phyloP scores from a whole-genome alignment of 495 filamentous ascomycete species.

The Talaromyces nanjingensis region DNA sequence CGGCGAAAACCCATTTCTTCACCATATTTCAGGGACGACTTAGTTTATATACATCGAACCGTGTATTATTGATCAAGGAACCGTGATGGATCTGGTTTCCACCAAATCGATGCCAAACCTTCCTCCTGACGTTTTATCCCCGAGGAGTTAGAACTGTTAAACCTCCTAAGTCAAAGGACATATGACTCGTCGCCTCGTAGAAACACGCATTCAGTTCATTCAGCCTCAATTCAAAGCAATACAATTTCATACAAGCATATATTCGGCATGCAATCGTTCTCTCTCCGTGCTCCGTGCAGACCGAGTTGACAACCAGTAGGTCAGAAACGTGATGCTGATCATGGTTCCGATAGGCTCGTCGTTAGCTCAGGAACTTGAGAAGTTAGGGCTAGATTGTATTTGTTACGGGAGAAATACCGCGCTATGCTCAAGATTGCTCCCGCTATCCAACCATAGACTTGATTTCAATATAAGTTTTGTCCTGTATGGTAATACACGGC shows the following conservation, averaged over 20 bases:
- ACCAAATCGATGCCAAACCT: not conserved
- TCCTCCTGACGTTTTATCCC: not conserved
- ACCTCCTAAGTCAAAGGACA: not conserved
- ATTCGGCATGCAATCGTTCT: not conserved
- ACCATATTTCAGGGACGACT: not conserved
- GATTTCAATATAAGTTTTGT: not conserved
- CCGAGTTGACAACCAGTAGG: not conserved
- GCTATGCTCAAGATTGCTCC: not conserved
- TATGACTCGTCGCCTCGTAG: not conserved
- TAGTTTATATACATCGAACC: not conserved
- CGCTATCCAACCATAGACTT: not conserved
- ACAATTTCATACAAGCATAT: not conserved
- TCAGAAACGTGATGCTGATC: slow-evolving; percentile 1
- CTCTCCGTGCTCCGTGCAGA: not conserved
- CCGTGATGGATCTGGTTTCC: too few species aligned
- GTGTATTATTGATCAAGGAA: too few species aligned
- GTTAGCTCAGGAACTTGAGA: not conserved
- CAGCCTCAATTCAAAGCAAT: not conserved
- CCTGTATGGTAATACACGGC: not conserved
- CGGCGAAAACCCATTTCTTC: not conserved
- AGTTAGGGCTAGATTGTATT: slow-evolving; percentile 4
- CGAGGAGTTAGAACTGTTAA: not conserved
- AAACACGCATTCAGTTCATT: not conserved
- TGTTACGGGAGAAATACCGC: not conserved
- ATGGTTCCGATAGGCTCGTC: not conserved